Conservation (phyloP, 83 land plant species). For the Picea engelmannii region DNA sequence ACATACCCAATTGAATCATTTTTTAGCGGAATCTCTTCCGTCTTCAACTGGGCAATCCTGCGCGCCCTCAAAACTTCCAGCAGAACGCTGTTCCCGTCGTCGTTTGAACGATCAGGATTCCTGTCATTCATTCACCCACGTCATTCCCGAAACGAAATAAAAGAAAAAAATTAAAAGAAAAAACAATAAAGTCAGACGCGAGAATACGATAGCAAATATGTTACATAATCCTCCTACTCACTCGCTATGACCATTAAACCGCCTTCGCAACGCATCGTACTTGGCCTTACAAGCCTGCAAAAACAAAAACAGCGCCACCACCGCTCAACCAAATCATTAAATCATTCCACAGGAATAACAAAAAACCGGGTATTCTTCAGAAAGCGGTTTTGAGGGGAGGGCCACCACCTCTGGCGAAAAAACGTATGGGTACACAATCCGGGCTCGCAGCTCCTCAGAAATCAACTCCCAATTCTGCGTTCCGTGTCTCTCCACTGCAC, state of each 20-base stretch:
- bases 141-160: no score
- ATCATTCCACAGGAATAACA: no score
- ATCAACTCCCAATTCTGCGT: constrained; percentile 57
- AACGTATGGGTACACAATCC: constrained; percentile 10
- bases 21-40: constrained; percentile 31
- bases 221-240: background rate
- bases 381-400: no score
- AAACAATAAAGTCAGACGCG: background rate
- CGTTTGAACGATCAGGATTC: background rate
- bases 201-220: background rate
- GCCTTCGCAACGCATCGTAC: constrained; percentile 9
- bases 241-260: background rate
- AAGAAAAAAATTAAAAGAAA: background rate
- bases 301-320: background rate
- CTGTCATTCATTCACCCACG: background rate
- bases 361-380: no score
- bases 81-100: constrained; percentile 16
- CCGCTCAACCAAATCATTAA: no score
- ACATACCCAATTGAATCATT: constrained; percentile 57
- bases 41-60: constrained; percentile 41
- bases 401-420: background rate
- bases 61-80: constrained; percentile 40
- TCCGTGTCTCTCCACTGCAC: constrained; percentile 71
- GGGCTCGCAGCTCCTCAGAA: constrained; percentile 48
- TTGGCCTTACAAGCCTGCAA: constrained; percentile 5